These are phyloP conservation scores for Spathaspora sp. DNA, from an alignment of 1,139 yeast genomes.

Conservation along the genomic window DNA sequence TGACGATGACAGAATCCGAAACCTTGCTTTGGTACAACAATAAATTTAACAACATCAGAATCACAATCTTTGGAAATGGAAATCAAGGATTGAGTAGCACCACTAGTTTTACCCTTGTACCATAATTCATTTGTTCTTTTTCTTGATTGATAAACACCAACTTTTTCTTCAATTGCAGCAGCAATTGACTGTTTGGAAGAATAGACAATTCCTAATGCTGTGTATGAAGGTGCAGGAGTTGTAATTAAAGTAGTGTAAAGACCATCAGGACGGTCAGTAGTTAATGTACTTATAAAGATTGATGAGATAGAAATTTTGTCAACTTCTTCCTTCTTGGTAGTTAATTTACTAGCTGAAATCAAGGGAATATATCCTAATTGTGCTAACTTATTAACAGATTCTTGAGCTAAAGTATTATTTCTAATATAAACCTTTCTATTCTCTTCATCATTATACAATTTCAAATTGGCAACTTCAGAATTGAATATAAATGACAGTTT, in stretches of 20 bases:
- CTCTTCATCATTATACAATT: slow-evolving; percentile 33
- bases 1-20: slow-evolving; percentile 91
- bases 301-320: slow-evolving; percentile 48
- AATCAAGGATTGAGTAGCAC: slow-evolving; percentile 81
- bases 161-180: slow-evolving; percentile 76
- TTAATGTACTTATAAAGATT: slow-evolving; percentile 54
- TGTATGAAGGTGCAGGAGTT: slow-evolving; percentile 49
- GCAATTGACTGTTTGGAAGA: slow-evolving; percentile 79
- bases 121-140: slow-evolving; percentile 79
- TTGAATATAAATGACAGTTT: slow-evolving; percentile 26
- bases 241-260: slow-evolving; percentile 84
- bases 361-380: slow-evolving; percentile 48
- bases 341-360: slow-evolving; percentile 38
- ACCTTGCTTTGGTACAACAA: slow-evolving; percentile 73
- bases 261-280: slow-evolving; percentile 85
- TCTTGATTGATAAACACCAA: slow-evolving; percentile 94
- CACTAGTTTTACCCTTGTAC: slow-evolving; percentile 95
- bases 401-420: slow-evolving; percentile 21
- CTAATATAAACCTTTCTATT: slow-evolving; percentile 42
- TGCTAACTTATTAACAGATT: slow-evolving; percentile 30
- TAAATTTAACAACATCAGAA: slow-evolving; percentile 82
- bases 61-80: slow-evolving; percentile 82
- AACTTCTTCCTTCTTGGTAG: slow-evolving; percentile 35
- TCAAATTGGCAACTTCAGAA: slow-evolving; percentile 15
- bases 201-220: slow-evolving; percentile 85